Evolutionary conservation across 495 filamentous ascomycete species (phyloP).

Genomic region (Hyaloscypha hepaticicola): DNA sequence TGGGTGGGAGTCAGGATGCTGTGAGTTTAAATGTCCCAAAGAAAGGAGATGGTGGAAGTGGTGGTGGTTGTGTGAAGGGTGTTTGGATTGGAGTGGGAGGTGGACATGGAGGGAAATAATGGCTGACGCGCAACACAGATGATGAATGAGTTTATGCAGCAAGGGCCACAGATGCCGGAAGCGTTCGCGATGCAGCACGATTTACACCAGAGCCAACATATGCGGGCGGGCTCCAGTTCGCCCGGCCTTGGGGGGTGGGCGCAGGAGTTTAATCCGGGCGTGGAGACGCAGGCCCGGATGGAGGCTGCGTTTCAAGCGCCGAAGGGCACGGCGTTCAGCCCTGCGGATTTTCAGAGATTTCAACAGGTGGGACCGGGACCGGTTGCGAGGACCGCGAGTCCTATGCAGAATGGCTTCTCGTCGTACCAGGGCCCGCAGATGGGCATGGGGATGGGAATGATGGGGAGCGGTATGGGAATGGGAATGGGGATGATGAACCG

Average conservation of each 20-base stretch:
- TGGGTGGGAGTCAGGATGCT: slow-evolving; percentile 61
- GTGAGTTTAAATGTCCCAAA: slow-evolving; percentile 45
- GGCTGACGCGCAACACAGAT: slow-evolving; percentile 53
- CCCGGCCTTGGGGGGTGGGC: slow-evolving; percentile 65
- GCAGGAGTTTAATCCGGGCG: slow-evolving; percentile 62
- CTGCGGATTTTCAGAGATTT: slow-evolving; percentile 84
- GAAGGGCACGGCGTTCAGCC: slow-evolving; percentile 63
- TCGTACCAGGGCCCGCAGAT: slow-evolving; percentile 12
- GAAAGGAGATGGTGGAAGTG: slow-evolving; percentile 8
- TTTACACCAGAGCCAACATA: slow-evolving; percentile 56
- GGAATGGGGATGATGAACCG: slow-evolving; percentile 46
- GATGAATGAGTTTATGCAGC: slow-evolving; percentile 90
- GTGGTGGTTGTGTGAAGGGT: background rate
- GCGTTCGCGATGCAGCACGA: slow-evolving; percentile 54
- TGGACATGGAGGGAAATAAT: background rate
- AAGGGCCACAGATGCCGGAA: slow-evolving; percentile 56
- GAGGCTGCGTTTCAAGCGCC: slow-evolving; percentile 71
- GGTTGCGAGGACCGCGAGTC: slow-evolving; percentile 56
- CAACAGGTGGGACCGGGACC: slow-evolving; percentile 63
- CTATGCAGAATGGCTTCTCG: slow-evolving; percentile 51
- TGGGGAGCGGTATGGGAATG: slow-evolving; percentile 45
- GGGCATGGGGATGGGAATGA: slow-evolving; percentile 27
- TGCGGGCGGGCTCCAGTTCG: slow-evolving; percentile 57
- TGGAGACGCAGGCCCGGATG: slow-evolving; percentile 69
- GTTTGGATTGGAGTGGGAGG: no score